Evolutionary conservation across 1,284 basidiomycete species (phyloP).

Genomic region (Exobasidium cylindrosporum): DNA sequence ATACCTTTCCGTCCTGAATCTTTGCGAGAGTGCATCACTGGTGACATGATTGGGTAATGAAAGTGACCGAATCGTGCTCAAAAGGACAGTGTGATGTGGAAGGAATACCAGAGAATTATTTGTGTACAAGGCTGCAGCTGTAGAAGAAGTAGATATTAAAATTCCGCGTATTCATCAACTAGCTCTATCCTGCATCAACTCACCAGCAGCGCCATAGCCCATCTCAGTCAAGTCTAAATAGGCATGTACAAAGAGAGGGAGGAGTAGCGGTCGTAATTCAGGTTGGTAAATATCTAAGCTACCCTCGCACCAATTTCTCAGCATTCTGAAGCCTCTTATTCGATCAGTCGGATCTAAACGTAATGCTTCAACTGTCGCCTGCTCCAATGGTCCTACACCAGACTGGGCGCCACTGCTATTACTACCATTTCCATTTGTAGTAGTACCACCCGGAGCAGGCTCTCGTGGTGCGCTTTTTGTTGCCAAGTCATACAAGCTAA

Average conservation of each 20-base stretch:
- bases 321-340: conserved; percentile 77
- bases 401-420: neutral
- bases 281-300: conserved; percentile 81
- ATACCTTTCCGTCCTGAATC: conserved; percentile 87
- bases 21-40: conserved; percentile 75
- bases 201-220: conserved; percentile 74
- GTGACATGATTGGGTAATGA: conserved; percentile 76
- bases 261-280: conserved; percentile 85
- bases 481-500: conserved; percentile 61
- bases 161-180: conserved; percentile 6
- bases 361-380: conserved; percentile 70
- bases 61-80: conserved; percentile 79
- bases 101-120: conserved; percentile 70
- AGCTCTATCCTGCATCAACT: too few relatives aligned
- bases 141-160: neutral
- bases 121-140: conserved; percentile 67
- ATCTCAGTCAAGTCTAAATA: conserved; percentile 90
- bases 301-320: conserved; percentile 91
- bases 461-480: conserved; percentile 48
- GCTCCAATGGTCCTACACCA: conserved; percentile 9
- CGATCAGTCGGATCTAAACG: conserved; percentile 83
- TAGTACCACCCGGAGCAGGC: conserved; percentile 56
- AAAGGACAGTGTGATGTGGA: conserved; percentile 67
- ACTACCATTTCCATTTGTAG: conserved; percentile 59
- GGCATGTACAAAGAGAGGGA: conserved; percentile 95